Percentiles rank a stretch among this genome's conserved stretches.
Evolutionary conservation across 1,284 basidiomycete species (phyloP).

Genomic region (Apiotrichum sp.): DNA sequence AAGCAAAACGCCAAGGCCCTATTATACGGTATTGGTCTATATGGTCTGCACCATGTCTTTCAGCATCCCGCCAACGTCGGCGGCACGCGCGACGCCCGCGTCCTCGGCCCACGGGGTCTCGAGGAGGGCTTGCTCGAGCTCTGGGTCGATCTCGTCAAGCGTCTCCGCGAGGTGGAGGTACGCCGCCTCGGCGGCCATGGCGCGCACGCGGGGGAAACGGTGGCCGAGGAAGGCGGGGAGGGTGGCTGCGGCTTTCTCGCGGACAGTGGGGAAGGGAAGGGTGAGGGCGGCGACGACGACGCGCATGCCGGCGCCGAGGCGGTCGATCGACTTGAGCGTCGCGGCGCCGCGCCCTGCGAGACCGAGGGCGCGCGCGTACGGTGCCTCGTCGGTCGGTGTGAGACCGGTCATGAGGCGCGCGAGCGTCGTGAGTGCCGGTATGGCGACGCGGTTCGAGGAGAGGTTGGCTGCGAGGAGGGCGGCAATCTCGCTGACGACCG

Average conservation of each 20-base stretch:
- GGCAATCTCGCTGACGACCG: slow-evolving; percentile 55
- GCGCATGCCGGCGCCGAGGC: slow-evolving; percentile 72
- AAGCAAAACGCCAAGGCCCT: background rate
- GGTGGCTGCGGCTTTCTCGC: slow-evolving; percentile 50
- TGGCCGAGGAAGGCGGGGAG: slow-evolving; percentile 64
- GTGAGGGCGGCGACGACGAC: slow-evolving; percentile 50
- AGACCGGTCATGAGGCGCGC: slow-evolving; percentile 61
- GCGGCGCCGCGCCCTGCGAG: slow-evolving; percentile 21
- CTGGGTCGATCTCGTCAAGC: slow-evolving; percentile 61
- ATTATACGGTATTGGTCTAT: too few relatives aligned
- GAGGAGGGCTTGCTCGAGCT: slow-evolving; percentile 67
- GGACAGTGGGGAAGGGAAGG: slow-evolving; percentile 36
- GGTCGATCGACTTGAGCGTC: slow-evolving; percentile 65
- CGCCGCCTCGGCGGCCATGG: slow-evolving; percentile 70
- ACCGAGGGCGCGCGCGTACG: slow-evolving; percentile 3
- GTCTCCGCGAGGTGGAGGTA: slow-evolving; percentile 66
- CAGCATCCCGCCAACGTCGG: slow-evolving; percentile 6
- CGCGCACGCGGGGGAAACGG: slow-evolving; percentile 68
- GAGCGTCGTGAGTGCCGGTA: slow-evolving; percentile 70
- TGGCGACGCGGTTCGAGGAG: slow-evolving; percentile 61
- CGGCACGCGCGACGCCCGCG: slow-evolving; percentile 9
- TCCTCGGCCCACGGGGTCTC: slow-evolving; percentile 66
- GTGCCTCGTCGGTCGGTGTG: background rate
- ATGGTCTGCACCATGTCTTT: too few relatives aligned
- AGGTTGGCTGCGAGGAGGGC: slow-evolving; percentile 52